Percentiles rank a stretch among this genome's conserved stretches.
Evolutionary conservation across 805 yeast genomes (phyloP).

Genomic region (Lachancea lanzarotensis): DNA sequence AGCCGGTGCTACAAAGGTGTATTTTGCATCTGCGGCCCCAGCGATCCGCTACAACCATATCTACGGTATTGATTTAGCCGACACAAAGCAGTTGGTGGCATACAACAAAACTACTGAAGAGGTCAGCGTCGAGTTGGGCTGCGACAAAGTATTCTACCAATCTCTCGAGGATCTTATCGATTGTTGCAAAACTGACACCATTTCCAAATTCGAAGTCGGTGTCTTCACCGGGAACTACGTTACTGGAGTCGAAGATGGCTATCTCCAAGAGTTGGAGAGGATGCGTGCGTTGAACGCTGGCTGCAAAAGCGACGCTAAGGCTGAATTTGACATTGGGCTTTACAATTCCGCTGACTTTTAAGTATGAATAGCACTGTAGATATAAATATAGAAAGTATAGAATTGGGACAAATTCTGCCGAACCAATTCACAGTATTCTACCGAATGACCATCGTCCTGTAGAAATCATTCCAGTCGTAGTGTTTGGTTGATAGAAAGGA

Average conservation of each 20-base stretch:
- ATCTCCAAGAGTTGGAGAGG: slow-evolving; percentile 72
- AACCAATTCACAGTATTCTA: no score
- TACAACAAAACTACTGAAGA: slow-evolving; percentile 68
- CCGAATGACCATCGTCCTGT: no score
- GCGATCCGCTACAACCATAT: slow-evolving; percentile 95
- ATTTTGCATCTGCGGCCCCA: slow-evolving; percentile 95
- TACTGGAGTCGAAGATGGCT: slow-evolving; percentile 86
- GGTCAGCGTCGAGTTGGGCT: slow-evolving; percentile 73
- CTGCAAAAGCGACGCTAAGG: slow-evolving; percentile 58
- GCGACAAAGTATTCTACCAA: slow-evolving; percentile 88
- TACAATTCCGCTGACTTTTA: slow-evolving; percentile 52
- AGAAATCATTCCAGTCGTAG: no score
- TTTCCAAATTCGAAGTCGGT: slow-evolving; percentile 78
- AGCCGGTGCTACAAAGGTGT: slow-evolving; percentile 95
- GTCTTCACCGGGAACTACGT: slow-evolving; percentile 92
- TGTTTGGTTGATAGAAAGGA: no score
- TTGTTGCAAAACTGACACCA: slow-evolving; percentile 53
- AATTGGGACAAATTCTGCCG: not conserved
- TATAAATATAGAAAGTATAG: slow-evolving; percentile 1
- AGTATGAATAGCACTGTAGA: slow-evolving; percentile 1
- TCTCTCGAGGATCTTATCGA: slow-evolving; percentile 72
- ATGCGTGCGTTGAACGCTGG: slow-evolving; percentile 73
- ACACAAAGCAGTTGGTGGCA: slow-evolving; percentile 88
- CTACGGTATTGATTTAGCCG: slow-evolving; percentile 96
- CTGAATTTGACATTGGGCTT: slow-evolving; percentile 65